Evolutionary conservation across 179 eudicot genomes (phyloP).

Genomic region (Monotropa hypopitys): DNA sequence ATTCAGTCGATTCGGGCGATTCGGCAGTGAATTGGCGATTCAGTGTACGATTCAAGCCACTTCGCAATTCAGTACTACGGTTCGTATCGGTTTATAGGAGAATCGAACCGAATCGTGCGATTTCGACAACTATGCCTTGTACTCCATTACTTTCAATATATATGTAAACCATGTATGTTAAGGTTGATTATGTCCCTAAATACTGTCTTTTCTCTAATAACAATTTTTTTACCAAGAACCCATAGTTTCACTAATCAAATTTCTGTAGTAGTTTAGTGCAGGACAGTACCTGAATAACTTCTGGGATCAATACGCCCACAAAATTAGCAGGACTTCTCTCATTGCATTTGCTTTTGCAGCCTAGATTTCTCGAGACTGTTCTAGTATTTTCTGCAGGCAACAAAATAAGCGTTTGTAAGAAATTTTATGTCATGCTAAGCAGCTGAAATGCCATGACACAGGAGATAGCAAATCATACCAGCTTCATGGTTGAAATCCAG

Average conservation of each 20-base stretch:
- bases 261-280: constrained; percentile 8
- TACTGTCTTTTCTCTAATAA: too few relatives aligned
- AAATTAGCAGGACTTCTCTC: constrained; percentile 25
- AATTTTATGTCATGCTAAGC: background rate
- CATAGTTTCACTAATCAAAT: background rate
- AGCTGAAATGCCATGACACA: constrained; percentile 5
- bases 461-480: constrained; percentile 33
- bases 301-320: constrained; percentile 79
- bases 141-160: too few relatives aligned
- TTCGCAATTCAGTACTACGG: too few relatives aligned
- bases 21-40: too few relatives aligned
- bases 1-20: too few relatives aligned
- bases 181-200: too few relatives aligned
- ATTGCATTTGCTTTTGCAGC: constrained; percentile 39
- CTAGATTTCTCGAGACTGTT: constrained; percentile 67
- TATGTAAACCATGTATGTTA: background rate
- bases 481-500: constrained; percentile 91
- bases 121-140: too few relatives aligned
- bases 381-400: constrained; percentile 74
- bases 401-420: constrained; percentile 13
- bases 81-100: too few relatives aligned
- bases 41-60: too few relatives aligned
- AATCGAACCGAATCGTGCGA: too few relatives aligned
- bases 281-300: constrained; percentile 69
- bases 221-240: too few relatives aligned